These are phyloP conservation scores for Rhytidiadelphus loreus DNA, from an alignment of 225 moss, liverwort and hornwort genomes.

Conservation along the genomic window DNA sequence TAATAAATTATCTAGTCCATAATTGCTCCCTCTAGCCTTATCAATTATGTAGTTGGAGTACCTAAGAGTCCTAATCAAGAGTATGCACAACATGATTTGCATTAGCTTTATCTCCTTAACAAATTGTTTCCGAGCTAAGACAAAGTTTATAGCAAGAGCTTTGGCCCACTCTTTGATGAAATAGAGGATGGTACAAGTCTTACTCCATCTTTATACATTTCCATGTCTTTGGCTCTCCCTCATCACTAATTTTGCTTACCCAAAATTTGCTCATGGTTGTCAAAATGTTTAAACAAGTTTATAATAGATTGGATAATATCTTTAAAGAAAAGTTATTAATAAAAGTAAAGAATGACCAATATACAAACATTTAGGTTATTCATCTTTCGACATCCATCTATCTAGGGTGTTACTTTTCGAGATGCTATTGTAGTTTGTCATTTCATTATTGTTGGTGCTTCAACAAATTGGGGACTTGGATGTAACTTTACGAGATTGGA, in stretches of 20 bases:
- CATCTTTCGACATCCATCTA: not conserved
- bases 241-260: accelerated
- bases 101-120: not conserved
- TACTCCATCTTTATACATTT: not conserved
- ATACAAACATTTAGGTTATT: not conserved
- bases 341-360: too few relatives aligned
- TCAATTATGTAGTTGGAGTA: not conserved
- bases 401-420: accelerated
- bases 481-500: not conserved
- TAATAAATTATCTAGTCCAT: not conserved
- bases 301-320: too few relatives aligned
- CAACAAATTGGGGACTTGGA: accelerated
- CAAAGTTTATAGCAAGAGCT: accelerated
- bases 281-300: too few relatives aligned
- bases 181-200: not conserved
- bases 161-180: not conserved
- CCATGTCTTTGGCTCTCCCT: not conserved
- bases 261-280: too few relatives aligned
- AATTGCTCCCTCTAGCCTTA: accelerated
- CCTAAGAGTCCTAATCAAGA: accelerated
- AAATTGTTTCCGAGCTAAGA: accelerated
- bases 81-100: accelerated
- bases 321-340: too few relatives aligned
- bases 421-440: not conserved
- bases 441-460: not conserved